A percentile compares a stretch with the other conserved stretches of the same genome.
Evolutionary conservation across 441 rosid genomes (phyloP).

Genomic region (Erodium moschatum): DNA sequence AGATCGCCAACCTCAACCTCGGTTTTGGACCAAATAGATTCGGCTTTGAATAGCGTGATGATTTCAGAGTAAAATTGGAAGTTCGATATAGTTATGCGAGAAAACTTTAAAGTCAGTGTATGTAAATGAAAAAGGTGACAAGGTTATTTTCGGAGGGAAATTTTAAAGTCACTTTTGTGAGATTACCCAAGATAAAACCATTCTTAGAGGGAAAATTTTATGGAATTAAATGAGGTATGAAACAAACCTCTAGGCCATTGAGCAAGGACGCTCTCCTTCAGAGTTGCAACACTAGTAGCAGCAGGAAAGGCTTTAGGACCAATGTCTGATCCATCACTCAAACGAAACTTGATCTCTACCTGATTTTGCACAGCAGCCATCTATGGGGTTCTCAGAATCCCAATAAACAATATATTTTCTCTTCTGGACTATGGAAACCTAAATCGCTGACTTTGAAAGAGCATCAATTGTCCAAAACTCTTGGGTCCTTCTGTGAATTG

Average conservation of each 20-base stretch:
- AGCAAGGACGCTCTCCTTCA: conserved; percentile 87
- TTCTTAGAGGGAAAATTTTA: neutral
- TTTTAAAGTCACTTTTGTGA: too few relatives aligned
- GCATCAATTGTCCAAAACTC: too few relatives aligned
- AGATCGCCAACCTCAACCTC: too few relatives aligned
- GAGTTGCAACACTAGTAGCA: conserved; percentile 67
- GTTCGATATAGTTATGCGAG: too few relatives aligned
- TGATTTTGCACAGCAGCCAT: conserved; percentile 81
- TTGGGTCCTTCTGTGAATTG: too few relatives aligned
- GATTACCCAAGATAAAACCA: neutral
- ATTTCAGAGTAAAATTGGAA: too few relatives aligned
- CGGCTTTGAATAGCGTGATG: too few relatives aligned
- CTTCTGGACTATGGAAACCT: neutral
- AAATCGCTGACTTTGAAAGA: too few relatives aligned
- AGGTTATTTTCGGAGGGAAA: too few relatives aligned
- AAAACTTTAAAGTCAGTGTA: too few relatives aligned
- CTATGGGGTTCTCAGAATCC: conserved; percentile 21
- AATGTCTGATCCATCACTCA: conserved; percentile 84
- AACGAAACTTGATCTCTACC: conserved; percentile 84
- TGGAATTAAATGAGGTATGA: conserved; percentile 10
- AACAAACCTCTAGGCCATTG: conserved; percentile 90
- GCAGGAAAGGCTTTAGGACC: conserved; percentile 82
- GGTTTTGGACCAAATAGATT: too few relatives aligned
- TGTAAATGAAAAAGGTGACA: too few relatives aligned
- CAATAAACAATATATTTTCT: conserved; percentile 25